Evolutionary conservation across 2,329 filamentous ascomycete genomes (phyloP).

Genomic region (Xylaria sp.): DNA sequence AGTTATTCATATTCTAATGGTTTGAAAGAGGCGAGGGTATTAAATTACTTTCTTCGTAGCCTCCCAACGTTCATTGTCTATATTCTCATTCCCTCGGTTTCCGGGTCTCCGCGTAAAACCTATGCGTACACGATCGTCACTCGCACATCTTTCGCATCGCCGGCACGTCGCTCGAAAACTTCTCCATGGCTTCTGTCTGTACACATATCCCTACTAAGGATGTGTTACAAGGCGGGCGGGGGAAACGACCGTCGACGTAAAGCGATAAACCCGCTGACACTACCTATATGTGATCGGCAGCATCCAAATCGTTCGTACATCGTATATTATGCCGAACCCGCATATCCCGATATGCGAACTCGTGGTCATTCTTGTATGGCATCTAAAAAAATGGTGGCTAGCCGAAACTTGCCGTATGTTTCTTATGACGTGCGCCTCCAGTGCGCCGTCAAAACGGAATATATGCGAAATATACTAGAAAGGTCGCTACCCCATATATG

Average conservation of each 20-base stretch:
- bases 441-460: constrained; percentile 43
- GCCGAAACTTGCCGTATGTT: neutral
- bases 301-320: neutral
- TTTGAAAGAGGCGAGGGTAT: neutral
- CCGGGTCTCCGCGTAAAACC: neutral
- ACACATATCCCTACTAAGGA: neutral
- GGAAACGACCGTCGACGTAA: neutral
- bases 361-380: neutral
- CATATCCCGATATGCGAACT: constrained; percentile 3
- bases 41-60: neutral
- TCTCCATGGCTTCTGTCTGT: neutral
- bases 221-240: neutral
- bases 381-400: neutral
- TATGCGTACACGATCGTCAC: neutral
- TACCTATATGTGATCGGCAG: neutral
- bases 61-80: neutral
- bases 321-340: neutral
- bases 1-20: neutral
- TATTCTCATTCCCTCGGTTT: neutral
- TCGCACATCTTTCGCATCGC: neutral
- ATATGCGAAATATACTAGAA: constrained; percentile 49
- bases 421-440: neutral
- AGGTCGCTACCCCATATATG: constrained; percentile 44
- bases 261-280: neutral
- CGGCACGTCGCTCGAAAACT: neutral